Percentiles rank a stretch among this genome's conserved stretches.
phyloP scores from a whole-genome alignment of 352 stramenopile genomes.

The Phytophthora megakarya region DNA sequence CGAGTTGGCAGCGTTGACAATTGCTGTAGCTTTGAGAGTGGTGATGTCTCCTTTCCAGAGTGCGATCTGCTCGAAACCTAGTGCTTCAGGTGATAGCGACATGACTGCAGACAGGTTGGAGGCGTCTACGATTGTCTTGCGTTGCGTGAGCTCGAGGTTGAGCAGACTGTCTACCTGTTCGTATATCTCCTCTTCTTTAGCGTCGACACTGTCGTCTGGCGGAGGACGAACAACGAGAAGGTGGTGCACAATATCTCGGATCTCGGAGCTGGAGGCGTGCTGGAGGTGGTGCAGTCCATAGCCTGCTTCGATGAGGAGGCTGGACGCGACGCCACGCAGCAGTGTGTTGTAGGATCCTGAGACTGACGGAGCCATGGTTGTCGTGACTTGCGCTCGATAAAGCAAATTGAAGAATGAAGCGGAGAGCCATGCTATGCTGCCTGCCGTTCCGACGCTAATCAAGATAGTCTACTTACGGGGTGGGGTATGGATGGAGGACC shows the following conservation, averaged over 20 bases:
- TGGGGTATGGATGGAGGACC: no score
- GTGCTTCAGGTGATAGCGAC: slow-evolving; percentile 3
- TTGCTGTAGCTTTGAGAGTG: slow-evolving; percentile 56
- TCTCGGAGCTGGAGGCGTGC: slow-evolving; percentile 41
- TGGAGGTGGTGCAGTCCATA: slow-evolving; percentile 47
- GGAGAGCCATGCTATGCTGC: background rate
- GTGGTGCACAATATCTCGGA: slow-evolving; percentile 60
- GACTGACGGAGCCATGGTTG: slow-evolving; percentile 17
- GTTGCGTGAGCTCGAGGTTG: slow-evolving; percentile 32
- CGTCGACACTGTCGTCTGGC: slow-evolving; percentile 32
- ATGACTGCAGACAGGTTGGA: slow-evolving; percentile 18
- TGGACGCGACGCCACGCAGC: slow-evolving; percentile 33
- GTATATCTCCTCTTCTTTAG: slow-evolving; percentile 45
- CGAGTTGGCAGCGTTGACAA: slow-evolving; percentile 74
- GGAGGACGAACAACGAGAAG: slow-evolving; percentile 48
- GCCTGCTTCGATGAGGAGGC: slow-evolving; percentile 42
- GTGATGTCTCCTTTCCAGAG: slow-evolving; percentile 79
- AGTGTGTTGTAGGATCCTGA: slow-evolving; percentile 40
- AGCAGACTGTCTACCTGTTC: slow-evolving; percentile 34
- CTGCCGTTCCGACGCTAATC: no score
- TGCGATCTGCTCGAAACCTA: slow-evolving; percentile 41
- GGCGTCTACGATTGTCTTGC: slow-evolving; percentile 29
- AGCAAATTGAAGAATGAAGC: slow-evolving; percentile 31
- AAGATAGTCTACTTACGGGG: background rate
- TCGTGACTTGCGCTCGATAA: slow-evolving; percentile 7